These are phyloP conservation scores for Keithomyces neogunnii DNA, from an alignment of 2,329 filamentous ascomycete species.

Conservation along the genomic window DNA sequence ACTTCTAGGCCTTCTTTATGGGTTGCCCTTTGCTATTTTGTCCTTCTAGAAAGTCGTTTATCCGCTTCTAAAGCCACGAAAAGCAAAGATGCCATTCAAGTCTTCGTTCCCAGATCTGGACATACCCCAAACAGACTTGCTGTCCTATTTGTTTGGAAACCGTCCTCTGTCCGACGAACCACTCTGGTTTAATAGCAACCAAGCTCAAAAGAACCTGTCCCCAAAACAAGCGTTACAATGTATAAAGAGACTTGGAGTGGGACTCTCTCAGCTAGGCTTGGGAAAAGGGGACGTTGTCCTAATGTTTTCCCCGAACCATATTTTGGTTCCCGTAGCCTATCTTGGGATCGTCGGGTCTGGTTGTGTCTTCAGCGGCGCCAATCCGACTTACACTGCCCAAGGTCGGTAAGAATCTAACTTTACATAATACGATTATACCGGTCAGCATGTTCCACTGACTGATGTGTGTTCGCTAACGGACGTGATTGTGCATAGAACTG, in stretches of 20 bases:
- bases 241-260: slow-evolving; percentile 41
- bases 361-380: slow-evolving; percentile 45
- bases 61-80: too few relatives aligned
- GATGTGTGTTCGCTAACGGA: neutral
- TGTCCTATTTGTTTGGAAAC: slow-evolving; percentile 22
- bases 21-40: too few relatives aligned
- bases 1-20: too few relatives aligned
- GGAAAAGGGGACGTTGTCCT: slow-evolving; percentile 42
- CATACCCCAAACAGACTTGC: slow-evolving; percentile 36
- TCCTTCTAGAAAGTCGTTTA: too few relatives aligned
- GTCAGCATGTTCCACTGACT: neutral
- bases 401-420: slow-evolving; percentile 18
- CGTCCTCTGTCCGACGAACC: slow-evolving; percentile 28
- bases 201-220: slow-evolving; percentile 34
- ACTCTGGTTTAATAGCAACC: slow-evolving; percentile 44
- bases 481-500: slow-evolving; percentile 30
- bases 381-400: slow-evolving; percentile 40
- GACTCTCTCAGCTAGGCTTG: slow-evolving; percentile 37
- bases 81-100: slow-evolving; percentile 28
- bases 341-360: slow-evolving; percentile 44
- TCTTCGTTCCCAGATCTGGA: slow-evolving; percentile 33
- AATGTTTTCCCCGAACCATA: slow-evolving; percentile 45
- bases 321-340: slow-evolving; percentile 46
- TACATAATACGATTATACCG: too few relatives aligned
- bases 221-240: slow-evolving; percentile 38